Conservation (phyloP, 345 rosid species). For the Kernera saxatilis region DNA sequence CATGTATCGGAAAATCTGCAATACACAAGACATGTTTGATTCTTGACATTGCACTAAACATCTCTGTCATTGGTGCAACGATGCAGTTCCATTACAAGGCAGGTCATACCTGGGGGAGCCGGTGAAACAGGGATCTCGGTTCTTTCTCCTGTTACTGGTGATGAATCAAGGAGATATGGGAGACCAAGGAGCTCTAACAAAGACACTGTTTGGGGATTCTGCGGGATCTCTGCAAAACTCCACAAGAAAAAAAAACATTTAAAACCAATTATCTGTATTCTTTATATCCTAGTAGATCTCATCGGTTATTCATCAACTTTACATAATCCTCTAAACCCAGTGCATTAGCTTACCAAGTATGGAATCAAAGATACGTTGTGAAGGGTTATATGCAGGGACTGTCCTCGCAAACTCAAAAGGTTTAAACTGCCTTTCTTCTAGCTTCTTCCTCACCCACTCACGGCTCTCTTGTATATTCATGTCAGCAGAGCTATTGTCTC, state of each 20-base stretch:
- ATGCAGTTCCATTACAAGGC: background rate
- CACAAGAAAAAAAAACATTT: background rate
- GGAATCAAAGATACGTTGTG: conserved; percentile 31
- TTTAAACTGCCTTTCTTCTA: conserved; percentile 56
- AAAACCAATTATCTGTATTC: background rate
- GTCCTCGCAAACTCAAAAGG: conserved; percentile 72
- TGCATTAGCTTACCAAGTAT: conserved; percentile 20
- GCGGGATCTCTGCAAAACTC: conserved; percentile 42
- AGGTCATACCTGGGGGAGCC: conserved; percentile 40
- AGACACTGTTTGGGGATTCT: conserved; percentile 72
- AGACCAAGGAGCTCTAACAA: conserved; percentile 75
- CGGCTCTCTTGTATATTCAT: conserved; percentile 58
- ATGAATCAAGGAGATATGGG: conserved; percentile 67
- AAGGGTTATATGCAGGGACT: conserved; percentile 52
- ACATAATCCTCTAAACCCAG: background rate
- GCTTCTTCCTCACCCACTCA: conserved; percentile 58
- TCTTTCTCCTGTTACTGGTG: conserved; percentile 37
- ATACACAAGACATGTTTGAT: background rate
- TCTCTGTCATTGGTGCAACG: background rate
- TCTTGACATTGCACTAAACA: background rate
- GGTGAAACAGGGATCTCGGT: conserved; percentile 23
- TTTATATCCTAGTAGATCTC: background rate
- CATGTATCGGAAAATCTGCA: conserved; percentile 32
- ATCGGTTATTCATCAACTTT: background rate
- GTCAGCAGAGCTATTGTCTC: conserved; percentile 34